Base-by-base conservation (phyloP, 192 early-diverging fungal genomes). In the Backusella luteola region DNA sequence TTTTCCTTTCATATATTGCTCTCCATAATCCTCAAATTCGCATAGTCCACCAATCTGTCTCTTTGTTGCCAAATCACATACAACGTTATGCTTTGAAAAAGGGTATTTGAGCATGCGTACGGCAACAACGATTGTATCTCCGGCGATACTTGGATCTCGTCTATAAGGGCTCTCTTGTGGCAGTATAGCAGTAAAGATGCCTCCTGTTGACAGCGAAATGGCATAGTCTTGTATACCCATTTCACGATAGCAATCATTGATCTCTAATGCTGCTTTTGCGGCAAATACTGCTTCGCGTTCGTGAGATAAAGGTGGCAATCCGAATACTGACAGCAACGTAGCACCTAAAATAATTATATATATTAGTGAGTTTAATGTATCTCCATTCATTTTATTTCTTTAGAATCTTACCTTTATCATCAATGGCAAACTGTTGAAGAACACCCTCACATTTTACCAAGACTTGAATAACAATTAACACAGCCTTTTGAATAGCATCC, bases 361-460 rank as follows among this genome's bases (percentile, higher is more conserved):
- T 26, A 63, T 63, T 2, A 36, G 21, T 71, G 4, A 44, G 6
- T 6, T 17, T 2, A 21, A 63, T 63, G 12, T 29, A 26, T 63
- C 12, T 3, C 23, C 21, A 23, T 56, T 7, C 38, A 2, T 39
- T 39, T 39, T 39, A 11, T 63, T 63, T 29, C 41, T 19, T 32
- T 26, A 26, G 21, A 6, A 6, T 4, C 19, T 21, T 69, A 68
- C 84, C 86, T 63, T 87, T 87, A 66, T 87, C 86, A 49, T 87
- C 86, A 6, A 87, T 77, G 34, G 87, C 87, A 70, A 88, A 88
- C 71, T 88, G 87, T 66, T 88, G 87, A 19, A 88, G 79, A 72
- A 86, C 81, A 80, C 86, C 86, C 78, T 85, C 86, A 42, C 84
- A 85, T 14, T 69, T 83, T 14, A 78, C 73, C 41, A 76, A 72